Conservation (phyloP, 441 rosid species). For the Populus hybrid region DNA sequence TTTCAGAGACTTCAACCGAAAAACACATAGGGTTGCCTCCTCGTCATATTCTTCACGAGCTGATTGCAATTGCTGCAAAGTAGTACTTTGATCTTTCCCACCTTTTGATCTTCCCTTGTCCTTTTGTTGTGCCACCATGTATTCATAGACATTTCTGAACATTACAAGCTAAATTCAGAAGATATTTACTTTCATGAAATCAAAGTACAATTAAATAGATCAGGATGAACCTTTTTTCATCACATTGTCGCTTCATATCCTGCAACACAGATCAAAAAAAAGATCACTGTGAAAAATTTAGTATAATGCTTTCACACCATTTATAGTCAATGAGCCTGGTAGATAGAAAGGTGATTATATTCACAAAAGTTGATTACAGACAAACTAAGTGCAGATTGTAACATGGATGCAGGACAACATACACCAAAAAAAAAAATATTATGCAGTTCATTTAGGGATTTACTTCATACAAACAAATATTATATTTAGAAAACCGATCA, state of each 20-base stretch:
- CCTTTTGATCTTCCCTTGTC: constrained; percentile 81
- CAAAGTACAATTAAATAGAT: constrained; percentile 12
- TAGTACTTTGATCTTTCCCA: constrained; percentile 59
- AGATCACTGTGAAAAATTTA: constrained; percentile 16
- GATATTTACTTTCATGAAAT: constrained; percentile 16
- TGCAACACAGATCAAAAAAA: constrained; percentile 36
- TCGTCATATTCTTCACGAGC: constrained; percentile 78
- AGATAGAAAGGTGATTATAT: not conserved
- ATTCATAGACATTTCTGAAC: constrained; percentile 72
- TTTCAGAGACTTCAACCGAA: constrained; percentile 88
- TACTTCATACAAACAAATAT: too few relatives aligned
- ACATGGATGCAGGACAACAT: not conserved
- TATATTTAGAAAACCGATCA: not conserved
- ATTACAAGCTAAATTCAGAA: constrained; percentile 28
- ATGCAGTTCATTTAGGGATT: too few relatives aligned
- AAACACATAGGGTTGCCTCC: constrained; percentile 80
- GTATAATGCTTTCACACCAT: not conserved
- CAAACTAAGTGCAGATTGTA: not conserved
- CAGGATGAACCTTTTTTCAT: constrained; percentile 73
- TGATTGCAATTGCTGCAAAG: constrained; percentile 57
- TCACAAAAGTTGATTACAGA: not conserved
- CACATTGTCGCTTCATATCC: constrained; percentile 99
- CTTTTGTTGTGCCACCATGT: constrained; percentile 75
- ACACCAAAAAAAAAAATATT: not conserved
- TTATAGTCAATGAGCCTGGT: not conserved